A percentile compares a stretch with the other conserved stretches of the same genome.
These are phyloP conservation scores for Cardamine occulta DNA, from an alignment of 345 rosid genomes.

Conservation along the genomic window DNA sequence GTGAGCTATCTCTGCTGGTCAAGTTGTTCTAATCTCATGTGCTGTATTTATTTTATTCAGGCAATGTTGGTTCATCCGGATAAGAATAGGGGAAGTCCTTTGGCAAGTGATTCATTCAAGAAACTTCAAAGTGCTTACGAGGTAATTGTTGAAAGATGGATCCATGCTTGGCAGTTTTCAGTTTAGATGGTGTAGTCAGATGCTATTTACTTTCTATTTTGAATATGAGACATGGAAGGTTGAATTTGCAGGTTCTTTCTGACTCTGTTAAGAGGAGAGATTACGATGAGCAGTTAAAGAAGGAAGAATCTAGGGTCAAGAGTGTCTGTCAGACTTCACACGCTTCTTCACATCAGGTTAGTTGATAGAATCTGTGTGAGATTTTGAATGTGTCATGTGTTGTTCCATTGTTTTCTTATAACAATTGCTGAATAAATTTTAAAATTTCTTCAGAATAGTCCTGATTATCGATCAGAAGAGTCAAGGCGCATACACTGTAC, in stretches of 20 bases:
- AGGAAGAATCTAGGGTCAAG: slow-evolving; percentile 67
- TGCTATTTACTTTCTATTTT: not conserved
- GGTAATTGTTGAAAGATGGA: slow-evolving; percentile 48
- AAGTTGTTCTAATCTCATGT: not conserved
- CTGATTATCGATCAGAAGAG: slow-evolving; percentile 73
- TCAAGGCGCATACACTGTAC: slow-evolving; percentile 94
- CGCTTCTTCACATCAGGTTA: slow-evolving; percentile 62
- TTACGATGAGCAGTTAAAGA: slow-evolving; percentile 82
- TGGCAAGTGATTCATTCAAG: slow-evolving; percentile 97
- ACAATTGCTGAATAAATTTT: not conserved
- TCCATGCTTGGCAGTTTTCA: not conserved
- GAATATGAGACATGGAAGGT: slow-evolving; percentile 6
- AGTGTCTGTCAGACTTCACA: slow-evolving; percentile 56
- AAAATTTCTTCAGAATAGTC: slow-evolving; percentile 50
- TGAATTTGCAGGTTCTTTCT: slow-evolving; percentile 68
- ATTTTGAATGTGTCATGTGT: not conserved
- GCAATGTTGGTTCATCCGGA: slow-evolving; percentile 99
- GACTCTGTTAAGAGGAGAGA: slow-evolving; percentile 76
- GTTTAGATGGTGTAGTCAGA: not conserved
- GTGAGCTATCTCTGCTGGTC: not conserved
- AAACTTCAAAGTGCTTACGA: slow-evolving; percentile 97
- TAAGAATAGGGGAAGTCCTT: slow-evolving; percentile 91
- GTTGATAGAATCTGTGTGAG: slow-evolving; percentile 13
- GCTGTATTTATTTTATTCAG: slow-evolving; percentile 38
- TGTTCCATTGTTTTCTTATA: not conserved